phyloP scores from a whole-genome alignment of 805 yeast species.

The Barnettozyma sp. region DNA sequence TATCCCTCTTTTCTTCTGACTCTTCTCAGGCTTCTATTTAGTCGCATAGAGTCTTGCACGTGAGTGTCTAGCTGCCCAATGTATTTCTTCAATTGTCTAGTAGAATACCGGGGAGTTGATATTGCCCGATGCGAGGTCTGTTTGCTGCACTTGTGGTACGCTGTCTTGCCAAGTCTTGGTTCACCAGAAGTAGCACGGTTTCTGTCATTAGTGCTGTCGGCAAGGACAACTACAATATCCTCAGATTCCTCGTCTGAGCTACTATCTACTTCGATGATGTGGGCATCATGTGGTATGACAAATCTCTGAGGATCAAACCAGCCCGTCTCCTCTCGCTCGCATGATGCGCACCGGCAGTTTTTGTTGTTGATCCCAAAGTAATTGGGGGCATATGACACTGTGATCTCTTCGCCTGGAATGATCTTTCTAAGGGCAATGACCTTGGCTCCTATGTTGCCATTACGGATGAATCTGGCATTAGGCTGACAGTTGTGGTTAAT shows the following conservation, averaged over 20 bases:
- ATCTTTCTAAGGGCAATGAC: constrained; percentile 31
- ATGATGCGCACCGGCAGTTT: constrained; percentile 39
- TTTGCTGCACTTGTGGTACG: too few species aligned
- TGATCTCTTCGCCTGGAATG: constrained; percentile 39
- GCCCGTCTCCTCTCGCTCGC: constrained; percentile 30
- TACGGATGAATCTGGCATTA: constrained; percentile 32
- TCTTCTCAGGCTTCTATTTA: too few species aligned
- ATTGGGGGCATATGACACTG: constrained; percentile 35
- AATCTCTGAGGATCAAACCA: constrained; percentile 23
- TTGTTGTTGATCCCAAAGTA: constrained; percentile 37
- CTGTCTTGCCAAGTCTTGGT: too few species aligned
- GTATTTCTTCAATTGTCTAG: constrained; percentile 4
- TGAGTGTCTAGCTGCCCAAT: not conserved
- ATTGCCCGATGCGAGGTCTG: too few species aligned
- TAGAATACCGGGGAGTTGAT: too few species aligned
- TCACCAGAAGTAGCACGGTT: too few species aligned
- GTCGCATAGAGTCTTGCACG: not conserved
- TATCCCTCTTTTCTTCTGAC: constrained; percentile 4
- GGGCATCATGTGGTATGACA: constrained; percentile 9
- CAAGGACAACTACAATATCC: not conserved
- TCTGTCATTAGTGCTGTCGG: not conserved
- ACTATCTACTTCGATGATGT: not conserved
- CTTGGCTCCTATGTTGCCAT: constrained; percentile 24
- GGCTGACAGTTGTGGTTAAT: constrained; percentile 43
- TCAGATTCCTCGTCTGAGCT: not conserved